Evolutionary conservation across 1,284 basidiomycete species (phyloP), one percentile per base, ranked within the genome.

Genomic region (Marasmius tenuissimus): DNA sequence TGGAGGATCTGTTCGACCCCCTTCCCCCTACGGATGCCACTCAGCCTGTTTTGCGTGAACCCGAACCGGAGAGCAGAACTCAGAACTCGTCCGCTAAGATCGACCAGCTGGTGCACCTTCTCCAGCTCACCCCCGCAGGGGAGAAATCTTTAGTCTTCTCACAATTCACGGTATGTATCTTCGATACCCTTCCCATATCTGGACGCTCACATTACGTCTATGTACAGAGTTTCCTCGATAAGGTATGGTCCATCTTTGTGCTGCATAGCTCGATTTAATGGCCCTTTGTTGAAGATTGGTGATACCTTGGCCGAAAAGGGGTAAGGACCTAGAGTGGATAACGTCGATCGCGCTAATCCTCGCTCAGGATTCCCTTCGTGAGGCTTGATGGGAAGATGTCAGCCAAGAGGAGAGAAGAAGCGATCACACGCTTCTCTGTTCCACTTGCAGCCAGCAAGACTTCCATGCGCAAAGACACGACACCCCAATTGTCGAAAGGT

Each of bases 121-220:
- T 96, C 54, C 78, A 83, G 63, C 74, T 93, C 14, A 91, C 87
- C 11, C 89, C 91, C 0, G 65, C 69, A 3, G 82, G 79, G 5
- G 91, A 93, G 66, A 95, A 95, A 73, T 89, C 89, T 1, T 77
- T 95, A 1, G 91, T 94, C 0, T 94, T 94, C 69, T 92, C 89
- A 2, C 92, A 94, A 68, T 95, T 94, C 69, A 95, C 93, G 1
- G 85, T 86, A 2, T 14, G 62, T 56, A 6, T 3, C 34, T 18
- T 4, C 35, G 12, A n/a, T 42, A 22, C 18, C 14, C 14, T 35
- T 38, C 9, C 47, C 7, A 14, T 18, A 6, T 45, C n/a, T 9
- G 34, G 8, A 16, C 45, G 2, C 40, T 54, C 12, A 33, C 35
- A 18, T 18, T 35, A 18, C 22, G 12, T 34, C 8, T 38, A 9